phyloP scores from a whole-genome alignment of 208 protist species.

The Crithidia acanthocephali region DNA sequence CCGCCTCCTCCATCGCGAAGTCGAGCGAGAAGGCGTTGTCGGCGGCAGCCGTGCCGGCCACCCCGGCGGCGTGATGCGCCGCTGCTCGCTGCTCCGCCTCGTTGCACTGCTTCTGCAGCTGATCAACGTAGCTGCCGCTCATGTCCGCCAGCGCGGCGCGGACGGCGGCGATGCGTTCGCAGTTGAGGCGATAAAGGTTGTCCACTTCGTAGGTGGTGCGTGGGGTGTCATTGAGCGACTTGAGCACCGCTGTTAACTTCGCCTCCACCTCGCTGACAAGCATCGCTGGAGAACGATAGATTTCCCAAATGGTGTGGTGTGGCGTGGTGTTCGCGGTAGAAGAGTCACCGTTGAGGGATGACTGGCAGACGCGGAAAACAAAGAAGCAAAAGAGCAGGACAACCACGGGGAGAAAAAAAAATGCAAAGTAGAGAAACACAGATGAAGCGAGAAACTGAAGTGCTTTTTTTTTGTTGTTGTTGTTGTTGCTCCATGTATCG shows the following conservation, averaged over 20 bases:
- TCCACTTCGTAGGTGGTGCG: conserved; percentile 75
- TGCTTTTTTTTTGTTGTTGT: too few relatives aligned
- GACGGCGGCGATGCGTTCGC: conserved; percentile 47
- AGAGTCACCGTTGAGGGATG: too few relatives aligned
- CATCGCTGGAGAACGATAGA: conserved; percentile 17
- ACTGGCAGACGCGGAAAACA: neutral
- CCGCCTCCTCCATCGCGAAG: conserved; percentile 46
- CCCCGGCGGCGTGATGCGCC: conserved; percentile 18
- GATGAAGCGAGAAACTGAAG: too few relatives aligned
- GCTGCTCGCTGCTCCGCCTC: conserved; percentile 34
- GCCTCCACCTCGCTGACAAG: conserved; percentile 45
- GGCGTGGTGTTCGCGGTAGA: too few relatives aligned
- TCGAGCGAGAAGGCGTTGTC: conserved; percentile 50
- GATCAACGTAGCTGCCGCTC: conserved; percentile 60
- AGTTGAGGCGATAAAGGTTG: conserved; percentile 41
- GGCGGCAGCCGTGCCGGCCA: neutral
- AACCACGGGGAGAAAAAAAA: neutral
- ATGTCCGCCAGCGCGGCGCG: conserved; percentile 36
- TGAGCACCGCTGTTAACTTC: conserved; percentile 39
- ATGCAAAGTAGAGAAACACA: too few relatives aligned
- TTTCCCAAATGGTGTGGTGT: too few relatives aligned
- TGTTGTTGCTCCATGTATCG: too few relatives aligned
- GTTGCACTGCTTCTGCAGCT: conserved; percentile 33
- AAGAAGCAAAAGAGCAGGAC: neutral
- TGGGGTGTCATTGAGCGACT: conserved; percentile 48